phyloP scores from a whole-genome alignment of 257 asterid genomes.

The Solanum lignicaule region DNA sequence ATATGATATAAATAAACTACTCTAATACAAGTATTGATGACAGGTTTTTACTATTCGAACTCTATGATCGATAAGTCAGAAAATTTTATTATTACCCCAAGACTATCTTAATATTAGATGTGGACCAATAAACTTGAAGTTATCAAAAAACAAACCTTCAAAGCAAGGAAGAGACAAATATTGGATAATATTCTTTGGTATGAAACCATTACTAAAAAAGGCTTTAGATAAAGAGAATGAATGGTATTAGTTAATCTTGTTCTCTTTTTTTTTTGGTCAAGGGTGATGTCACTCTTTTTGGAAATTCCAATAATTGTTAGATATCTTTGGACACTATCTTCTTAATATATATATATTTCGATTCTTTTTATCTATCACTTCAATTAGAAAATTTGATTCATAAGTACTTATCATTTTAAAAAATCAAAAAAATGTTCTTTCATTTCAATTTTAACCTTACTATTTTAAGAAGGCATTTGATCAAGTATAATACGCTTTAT shows the following conservation, averaged over 20 bases:
- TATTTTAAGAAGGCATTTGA: neutral
- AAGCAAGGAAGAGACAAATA: neutral
- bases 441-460: neutral
- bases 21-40: accelerated
- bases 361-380: neutral
- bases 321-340: neutral
- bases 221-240: neutral
- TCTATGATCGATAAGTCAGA: neutral
- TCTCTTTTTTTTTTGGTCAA: neutral
- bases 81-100: accelerated
- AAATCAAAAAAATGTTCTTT: neutral
- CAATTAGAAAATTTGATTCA: neutral
- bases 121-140: neutral
- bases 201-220: neutral
- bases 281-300: neutral
- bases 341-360: neutral
- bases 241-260: neutral
- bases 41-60: no score
- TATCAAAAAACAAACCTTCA: neutral
- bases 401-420: neutral
- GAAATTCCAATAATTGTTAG: neutral
- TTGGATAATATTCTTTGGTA: conserved; percentile 5
- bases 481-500: neutral
- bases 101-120: neutral
- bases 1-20: neutral